Conservation (phyloP, 1,284 basidiomycete genomes). For the Rhodotorula glutinis region DNA sequence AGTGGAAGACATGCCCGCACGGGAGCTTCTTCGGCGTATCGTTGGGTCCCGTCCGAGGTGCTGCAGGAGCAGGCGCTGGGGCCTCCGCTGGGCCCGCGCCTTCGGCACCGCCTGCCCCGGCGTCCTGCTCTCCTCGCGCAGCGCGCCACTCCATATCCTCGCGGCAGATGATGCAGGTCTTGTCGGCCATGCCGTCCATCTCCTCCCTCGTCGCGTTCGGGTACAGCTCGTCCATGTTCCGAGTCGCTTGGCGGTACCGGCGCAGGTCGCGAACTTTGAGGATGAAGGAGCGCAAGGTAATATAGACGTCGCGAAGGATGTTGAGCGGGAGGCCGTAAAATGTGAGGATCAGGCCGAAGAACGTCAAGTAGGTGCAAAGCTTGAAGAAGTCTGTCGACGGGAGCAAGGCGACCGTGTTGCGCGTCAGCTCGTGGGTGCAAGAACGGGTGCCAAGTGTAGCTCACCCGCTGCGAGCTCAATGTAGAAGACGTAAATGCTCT, state of each 20-base stretch:
- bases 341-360: slow-evolving; percentile 87
- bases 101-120: slow-evolving; percentile 4
- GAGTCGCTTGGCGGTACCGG: slow-evolving; percentile 87
- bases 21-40: slow-evolving; percentile 93
- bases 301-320: slow-evolving; percentile 93
- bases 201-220: slow-evolving; percentile 89
- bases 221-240: slow-evolving; percentile 95
- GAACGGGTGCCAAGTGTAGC: no score
- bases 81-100: slow-evolving; percentile 42
- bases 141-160: slow-evolving; percentile 76
- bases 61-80: slow-evolving; percentile 36
- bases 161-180: slow-evolving; percentile 97
- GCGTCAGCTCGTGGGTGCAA: no score
- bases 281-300: slow-evolving; percentile 87
- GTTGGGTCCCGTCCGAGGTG: slow-evolving; percentile 65
- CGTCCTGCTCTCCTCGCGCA: slow-evolving; percentile 42
- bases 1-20: slow-evolving; percentile 97
- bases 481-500: slow-evolving; percentile 96
- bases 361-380: slow-evolving; percentile 83
- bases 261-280: slow-evolving; percentile 78
- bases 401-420: neutral
- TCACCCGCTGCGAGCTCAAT: slow-evolving; percentile 85
- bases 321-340: slow-evolving; percentile 96
- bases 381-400: slow-evolving; percentile 76
- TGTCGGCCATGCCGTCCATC: slow-evolving; percentile 72